A percentile compares a stretch with the other conserved stretches of the same genome.
Evolutionary conservation across 371 early-diverging fungal species (phyloP).

Genomic region (Saksenaea oblongispora): DNA sequence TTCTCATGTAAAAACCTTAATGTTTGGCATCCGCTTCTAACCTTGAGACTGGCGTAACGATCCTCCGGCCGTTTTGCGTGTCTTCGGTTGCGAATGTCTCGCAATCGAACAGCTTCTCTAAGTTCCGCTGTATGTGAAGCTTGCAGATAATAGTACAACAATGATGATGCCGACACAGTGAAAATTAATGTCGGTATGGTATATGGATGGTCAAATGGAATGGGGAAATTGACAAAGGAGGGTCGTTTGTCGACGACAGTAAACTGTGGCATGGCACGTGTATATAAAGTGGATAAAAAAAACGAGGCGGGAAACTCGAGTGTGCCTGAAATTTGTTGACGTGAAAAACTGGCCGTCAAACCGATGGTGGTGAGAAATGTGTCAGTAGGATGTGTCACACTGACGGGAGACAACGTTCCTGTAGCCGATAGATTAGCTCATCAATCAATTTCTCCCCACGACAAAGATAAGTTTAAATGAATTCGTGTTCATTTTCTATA

Average conservation of each 20-base stretch:
- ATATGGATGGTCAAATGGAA: conserved; percentile 55
- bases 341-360: conserved; percentile 5
- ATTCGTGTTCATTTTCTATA: not conserved
- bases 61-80: conserved; percentile 38
- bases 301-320: not conserved
- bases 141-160: conserved; percentile 47
- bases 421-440: too few species aligned
- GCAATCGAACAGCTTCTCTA: conserved; percentile 43
- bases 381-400: not conserved
- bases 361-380: not conserved
- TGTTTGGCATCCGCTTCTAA: not conserved
- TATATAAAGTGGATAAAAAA: not conserved
- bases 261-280: conserved; percentile 16
- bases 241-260: conserved; percentile 33
- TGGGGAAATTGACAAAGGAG: conserved; percentile 51
- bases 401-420: not conserved
- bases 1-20: not conserved
- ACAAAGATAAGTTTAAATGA: conserved; percentile 1
- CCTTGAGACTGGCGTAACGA: conserved; percentile 45
- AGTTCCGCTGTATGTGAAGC: conserved; percentile 41
- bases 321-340: conserved; percentile 7
- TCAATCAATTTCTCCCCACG: too few species aligned
- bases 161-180: conserved; percentile 42
- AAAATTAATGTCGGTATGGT: conserved; percentile 41
- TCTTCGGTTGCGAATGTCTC: conserved; percentile 36